Evolutionary conservation across 352 stramenopile species (phyloP).

Genomic region (Phytophthora citrophthora): DNA sequence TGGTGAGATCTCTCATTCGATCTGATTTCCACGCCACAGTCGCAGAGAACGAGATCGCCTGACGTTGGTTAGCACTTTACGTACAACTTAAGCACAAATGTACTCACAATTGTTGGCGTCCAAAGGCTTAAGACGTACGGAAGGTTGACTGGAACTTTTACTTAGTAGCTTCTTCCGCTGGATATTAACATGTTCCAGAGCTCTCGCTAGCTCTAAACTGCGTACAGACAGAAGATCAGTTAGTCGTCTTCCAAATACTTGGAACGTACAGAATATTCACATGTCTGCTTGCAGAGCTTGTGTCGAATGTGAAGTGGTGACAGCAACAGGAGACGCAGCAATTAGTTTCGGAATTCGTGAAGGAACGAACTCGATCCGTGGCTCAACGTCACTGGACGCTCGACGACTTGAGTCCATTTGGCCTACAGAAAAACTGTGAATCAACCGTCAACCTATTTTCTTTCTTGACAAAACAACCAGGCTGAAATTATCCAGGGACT

Average conservation of each 20-base stretch:
- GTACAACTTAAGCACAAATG: not conserved
- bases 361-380: slow-evolving; percentile 34
- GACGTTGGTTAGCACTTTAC: slow-evolving; percentile 2
- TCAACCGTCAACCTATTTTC: slow-evolving; percentile 23
- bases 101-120: slow-evolving; percentile 16
- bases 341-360: slow-evolving; percentile 35
- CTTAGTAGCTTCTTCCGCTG: slow-evolving; percentile 41
- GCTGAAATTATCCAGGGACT: slow-evolving; percentile 5
- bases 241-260: not conserved
- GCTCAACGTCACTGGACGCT: slow-evolving; percentile 6
- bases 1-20: slow-evolving; percentile 41
- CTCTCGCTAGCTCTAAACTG: slow-evolving; percentile 45
- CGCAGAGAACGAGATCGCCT: slow-evolving; percentile 47
- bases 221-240: not conserved
- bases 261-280: slow-evolving; percentile 3
- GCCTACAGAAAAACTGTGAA: not conserved
- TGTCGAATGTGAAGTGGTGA: slow-evolving; percentile 12
- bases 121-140: slow-evolving; percentile 14
- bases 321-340: not conserved
- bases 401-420: slow-evolving; percentile 2
- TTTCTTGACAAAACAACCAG: slow-evolving; percentile 6
- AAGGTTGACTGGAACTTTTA: slow-evolving; percentile 33
- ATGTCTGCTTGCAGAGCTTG: slow-evolving; percentile 24
- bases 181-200: slow-evolving; percentile 44
- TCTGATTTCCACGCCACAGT: slow-evolving; percentile 63